Evolutionary conservation across 2,329 filamentous ascomycete species (phyloP).

Genomic region (Penicillium freii): DNA sequence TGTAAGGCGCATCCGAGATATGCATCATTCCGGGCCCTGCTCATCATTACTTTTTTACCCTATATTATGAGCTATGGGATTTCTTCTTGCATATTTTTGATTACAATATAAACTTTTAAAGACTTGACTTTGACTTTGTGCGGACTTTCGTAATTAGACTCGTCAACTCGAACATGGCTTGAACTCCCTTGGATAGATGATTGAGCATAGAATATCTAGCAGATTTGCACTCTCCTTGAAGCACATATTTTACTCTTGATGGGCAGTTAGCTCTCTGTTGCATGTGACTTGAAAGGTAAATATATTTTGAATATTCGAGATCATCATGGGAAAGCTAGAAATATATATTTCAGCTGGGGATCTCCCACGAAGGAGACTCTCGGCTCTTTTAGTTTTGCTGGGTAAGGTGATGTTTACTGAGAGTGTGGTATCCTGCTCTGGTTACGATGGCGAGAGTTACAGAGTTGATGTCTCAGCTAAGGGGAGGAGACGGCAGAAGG

Average conservation of each 20-base stretch:
- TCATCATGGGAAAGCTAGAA: no score
- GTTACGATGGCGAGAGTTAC: no score
- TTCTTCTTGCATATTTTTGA: background rate
- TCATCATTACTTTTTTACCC: conserved; percentile 4
- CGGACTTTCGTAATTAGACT: background rate
- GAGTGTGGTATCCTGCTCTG: rapidly evolving
- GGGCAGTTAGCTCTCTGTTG: no score
- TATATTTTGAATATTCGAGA: background rate
- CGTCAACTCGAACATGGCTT: no score
- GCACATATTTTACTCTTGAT: rapidly evolving
- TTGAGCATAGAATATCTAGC: background rate
- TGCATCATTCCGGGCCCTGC: conserved; percentile 2
- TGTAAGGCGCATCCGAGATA: background rate
- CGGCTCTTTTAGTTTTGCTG: rapidly evolving
- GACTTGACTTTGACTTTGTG: background rate
- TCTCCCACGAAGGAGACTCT: no score
- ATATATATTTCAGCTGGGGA: background rate
- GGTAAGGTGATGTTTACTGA: rapidly evolving
- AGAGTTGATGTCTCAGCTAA: no score
- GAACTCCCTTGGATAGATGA: background rate
- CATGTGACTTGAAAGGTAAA: no score
- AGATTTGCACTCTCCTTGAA: rapidly evolving
- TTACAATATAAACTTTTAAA: background rate
- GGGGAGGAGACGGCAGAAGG: background rate
- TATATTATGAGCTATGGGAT: conserved; percentile 16